Conservation (phyloP, 495 filamentous ascomycete genomes). For the Podospora didyma region DNA sequence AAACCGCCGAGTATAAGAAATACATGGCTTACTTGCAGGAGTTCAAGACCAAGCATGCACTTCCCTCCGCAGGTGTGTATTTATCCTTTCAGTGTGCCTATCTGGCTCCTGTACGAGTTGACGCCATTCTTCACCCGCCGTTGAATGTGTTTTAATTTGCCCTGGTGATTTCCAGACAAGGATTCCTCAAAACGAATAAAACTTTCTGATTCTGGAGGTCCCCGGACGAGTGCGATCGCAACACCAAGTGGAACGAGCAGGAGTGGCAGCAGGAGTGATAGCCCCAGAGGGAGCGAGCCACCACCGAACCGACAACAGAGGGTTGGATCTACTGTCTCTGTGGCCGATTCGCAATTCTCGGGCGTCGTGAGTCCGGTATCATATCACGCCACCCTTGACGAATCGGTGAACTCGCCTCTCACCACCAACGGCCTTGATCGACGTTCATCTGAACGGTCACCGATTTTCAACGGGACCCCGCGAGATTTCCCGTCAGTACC, state of each 20-base stretch:
- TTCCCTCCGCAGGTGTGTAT: constrained; percentile 41
- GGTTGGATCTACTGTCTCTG: constrained; percentile 33
- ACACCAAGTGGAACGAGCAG: constrained; percentile 32
- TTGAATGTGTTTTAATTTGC: constrained; percentile 5
- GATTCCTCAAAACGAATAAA: constrained; percentile 42
- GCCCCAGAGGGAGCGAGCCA: constrained; percentile 41
- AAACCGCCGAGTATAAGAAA: constrained; percentile 56
- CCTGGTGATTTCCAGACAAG: constrained; percentile 29
- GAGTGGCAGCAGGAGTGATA: constrained; percentile 41
- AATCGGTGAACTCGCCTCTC: constrained; percentile 31
- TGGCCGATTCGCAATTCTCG: constrained; percentile 31
- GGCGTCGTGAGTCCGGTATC: constrained; percentile 18
- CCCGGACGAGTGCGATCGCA: constrained; percentile 29
- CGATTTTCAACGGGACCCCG: constrained; percentile 16
- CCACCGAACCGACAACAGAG: constrained; percentile 38
- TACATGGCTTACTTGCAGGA: constrained; percentile 67
- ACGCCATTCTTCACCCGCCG: background rate
- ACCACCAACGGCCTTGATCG: constrained; percentile 10
- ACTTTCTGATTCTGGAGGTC: constrained; percentile 21
- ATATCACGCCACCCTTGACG: constrained; percentile 26
- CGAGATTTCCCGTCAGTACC: constrained; percentile 9
- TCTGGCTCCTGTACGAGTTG: background rate
- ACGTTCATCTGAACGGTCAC: constrained; percentile 22
- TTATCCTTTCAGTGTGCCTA: background rate
- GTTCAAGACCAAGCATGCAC: constrained; percentile 63